A percentile compares a stretch with the other conserved stretches of the same genome.
Conservation (phyloP, 1,139 yeast species). For the Tardiomyces digboiensis region DNA sequence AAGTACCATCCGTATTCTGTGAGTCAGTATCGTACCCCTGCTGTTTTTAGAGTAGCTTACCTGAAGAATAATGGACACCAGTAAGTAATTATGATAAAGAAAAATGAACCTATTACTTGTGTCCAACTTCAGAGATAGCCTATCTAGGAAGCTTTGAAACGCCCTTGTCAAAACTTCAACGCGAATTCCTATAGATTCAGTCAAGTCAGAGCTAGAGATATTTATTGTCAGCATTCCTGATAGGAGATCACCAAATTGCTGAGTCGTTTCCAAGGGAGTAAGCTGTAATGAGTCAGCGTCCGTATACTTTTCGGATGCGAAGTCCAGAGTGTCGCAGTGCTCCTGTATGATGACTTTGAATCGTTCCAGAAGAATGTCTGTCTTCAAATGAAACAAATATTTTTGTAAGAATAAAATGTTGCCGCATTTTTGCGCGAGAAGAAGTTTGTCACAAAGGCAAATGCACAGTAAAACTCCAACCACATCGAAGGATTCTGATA, state of each 20-base stretch:
- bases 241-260: constrained; percentile 69
- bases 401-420: constrained; percentile 65
- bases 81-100: constrained; percentile 60
- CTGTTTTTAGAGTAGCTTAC: no score
- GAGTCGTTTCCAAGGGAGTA: constrained; percentile 52
- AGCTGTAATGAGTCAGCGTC: constrained; percentile 19
- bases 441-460: constrained; percentile 56
- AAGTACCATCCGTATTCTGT: background rate
- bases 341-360: constrained; percentile 69
- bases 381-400: constrained; percentile 38
- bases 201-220: constrained; percentile 12
- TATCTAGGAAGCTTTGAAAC: constrained; percentile 70
- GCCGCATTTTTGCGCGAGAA: constrained; percentile 53
- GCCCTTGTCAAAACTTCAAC: constrained; percentile 64
- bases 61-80: constrained; percentile 30
- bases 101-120: constrained; percentile 38
- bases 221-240: constrained; percentile 58
- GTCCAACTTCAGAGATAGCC: constrained; percentile 31
- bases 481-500: constrained; percentile 51
- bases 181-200: constrained; percentile 67
- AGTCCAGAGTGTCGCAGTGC: constrained; percentile 61
- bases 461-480: constrained; percentile 71
- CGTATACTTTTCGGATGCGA: constrained; percentile 24
- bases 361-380: constrained; percentile 72
- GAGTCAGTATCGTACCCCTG: no score